Evolutionary conservation across 768 basidiomycete species (phyloP).

Genomic region (Aureoboletus auriporus): DNA sequence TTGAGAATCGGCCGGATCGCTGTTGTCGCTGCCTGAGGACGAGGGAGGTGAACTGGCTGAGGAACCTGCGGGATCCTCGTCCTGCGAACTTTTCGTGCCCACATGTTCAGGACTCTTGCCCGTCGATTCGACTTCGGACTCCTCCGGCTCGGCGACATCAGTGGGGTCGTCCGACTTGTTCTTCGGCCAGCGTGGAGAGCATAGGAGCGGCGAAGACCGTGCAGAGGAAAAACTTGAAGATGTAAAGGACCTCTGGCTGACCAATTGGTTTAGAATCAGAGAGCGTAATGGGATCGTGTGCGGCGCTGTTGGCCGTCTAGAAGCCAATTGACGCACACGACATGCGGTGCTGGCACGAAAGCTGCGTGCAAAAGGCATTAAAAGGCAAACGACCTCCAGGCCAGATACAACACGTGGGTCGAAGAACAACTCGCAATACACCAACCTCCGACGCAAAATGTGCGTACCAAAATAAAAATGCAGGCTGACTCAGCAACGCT

Average conservation of each 20-base stretch:
- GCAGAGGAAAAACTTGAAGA: slow-evolving; percentile 21
- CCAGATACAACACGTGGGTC: slow-evolving; percentile 1
- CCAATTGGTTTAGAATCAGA: slow-evolving; percentile 6
- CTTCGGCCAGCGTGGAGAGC: slow-evolving; percentile 39
- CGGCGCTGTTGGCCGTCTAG: slow-evolving; percentile 2
- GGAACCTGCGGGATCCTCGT: slow-evolving; percentile 30
- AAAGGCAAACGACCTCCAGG: slow-evolving; percentile 16
- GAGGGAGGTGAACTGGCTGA: slow-evolving; percentile 31
- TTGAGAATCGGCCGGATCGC: slow-evolving; percentile 37
- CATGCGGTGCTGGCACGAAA: slow-evolving; percentile 13
- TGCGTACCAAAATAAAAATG: neutral
- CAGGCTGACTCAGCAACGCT: too few species aligned
- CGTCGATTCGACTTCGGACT: slow-evolving; percentile 24
- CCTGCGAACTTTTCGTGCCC: slow-evolving; percentile 25
- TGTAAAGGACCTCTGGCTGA: slow-evolving; percentile 23
- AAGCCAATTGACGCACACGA: slow-evolving; percentile 11
- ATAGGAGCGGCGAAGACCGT: slow-evolving; percentile 29
- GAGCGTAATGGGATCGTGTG: slow-evolving; percentile 13
- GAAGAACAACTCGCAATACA: neutral
- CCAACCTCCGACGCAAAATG: slow-evolving; percentile 1
- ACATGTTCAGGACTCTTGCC: slow-evolving; percentile 14
- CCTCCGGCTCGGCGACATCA: slow-evolving; percentile 22
- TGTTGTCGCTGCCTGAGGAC: slow-evolving; percentile 38
- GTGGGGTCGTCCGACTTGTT: slow-evolving; percentile 27
- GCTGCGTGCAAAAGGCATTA: slow-evolving; percentile 22